phyloP scores from a whole-genome alignment of 2,329 filamentous ascomycete genomes.

The Exophiala lecanii-corni region DNA sequence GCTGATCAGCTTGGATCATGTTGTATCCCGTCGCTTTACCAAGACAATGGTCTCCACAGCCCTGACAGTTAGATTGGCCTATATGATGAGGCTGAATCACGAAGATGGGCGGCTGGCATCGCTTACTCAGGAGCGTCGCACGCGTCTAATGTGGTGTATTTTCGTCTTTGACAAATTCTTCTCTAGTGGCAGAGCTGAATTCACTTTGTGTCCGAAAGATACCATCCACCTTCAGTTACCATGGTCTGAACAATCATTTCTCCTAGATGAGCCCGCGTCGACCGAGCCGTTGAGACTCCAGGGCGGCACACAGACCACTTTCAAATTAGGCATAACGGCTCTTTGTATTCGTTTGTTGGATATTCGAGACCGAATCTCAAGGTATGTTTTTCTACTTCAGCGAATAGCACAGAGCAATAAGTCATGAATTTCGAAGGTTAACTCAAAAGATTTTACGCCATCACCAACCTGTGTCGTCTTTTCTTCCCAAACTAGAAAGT shows the following conservation, averaged over 20 bases:
- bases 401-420: not conserved
- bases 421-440: not conserved
- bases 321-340: not conserved
- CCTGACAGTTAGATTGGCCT: not conserved
- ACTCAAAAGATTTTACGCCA: not conserved
- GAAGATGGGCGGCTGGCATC: not conserved
- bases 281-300: not conserved
- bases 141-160: not conserved
- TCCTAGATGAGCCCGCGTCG: not conserved
- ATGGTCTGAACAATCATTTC: not conserved
- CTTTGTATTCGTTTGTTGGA: slow-evolving; percentile 1
- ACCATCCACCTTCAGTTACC: not conserved
- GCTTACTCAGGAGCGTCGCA: not conserved
- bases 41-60: not conserved
- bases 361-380: slow-evolving; percentile 1
- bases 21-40: not conserved
- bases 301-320: not conserved
- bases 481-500: not conserved
- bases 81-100: slow-evolving; percentile 1
- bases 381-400: not conserved
- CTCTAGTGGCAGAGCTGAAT: not conserved
- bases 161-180: slow-evolving; percentile 1
- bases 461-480: not conserved
- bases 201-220: not conserved
- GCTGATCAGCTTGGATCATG: not conserved